Conservation (phyloP, 257 asterid species). For the Solanum microdontum region DNA sequence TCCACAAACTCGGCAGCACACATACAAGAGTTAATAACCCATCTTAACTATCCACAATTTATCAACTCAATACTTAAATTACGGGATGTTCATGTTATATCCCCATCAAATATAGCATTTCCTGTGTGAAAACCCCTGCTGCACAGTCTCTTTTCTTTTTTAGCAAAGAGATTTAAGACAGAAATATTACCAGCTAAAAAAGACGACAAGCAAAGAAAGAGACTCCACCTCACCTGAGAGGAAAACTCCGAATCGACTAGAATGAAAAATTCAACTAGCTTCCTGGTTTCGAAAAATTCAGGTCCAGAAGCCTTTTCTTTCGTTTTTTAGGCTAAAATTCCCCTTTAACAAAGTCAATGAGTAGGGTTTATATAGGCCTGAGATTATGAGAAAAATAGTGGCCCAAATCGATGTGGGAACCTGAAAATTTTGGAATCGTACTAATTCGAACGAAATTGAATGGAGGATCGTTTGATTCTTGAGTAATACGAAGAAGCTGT, state of each 20-base stretch:
- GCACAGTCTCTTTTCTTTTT: too few species aligned
- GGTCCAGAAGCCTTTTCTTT: not conserved
- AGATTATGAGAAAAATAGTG: not conserved
- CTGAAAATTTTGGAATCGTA: not conserved
- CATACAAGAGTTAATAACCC: not conserved
- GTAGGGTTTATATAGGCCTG: not conserved
- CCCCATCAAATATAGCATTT: too few species aligned
- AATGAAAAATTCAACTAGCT: not conserved
- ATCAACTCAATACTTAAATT: too few species aligned
- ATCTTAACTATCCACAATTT: too few species aligned
- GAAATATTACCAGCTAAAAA: not conserved
- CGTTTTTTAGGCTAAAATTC: too few species aligned
- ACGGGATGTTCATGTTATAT: too few species aligned
- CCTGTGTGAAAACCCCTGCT: too few species aligned
- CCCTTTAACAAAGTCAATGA: too few species aligned
- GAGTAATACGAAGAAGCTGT: too few species aligned
- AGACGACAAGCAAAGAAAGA: not conserved
- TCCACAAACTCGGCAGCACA: not conserved
- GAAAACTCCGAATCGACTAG: not conserved
- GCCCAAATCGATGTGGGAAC: not conserved
- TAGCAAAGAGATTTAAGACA: too few species aligned
- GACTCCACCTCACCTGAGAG: not conserved
- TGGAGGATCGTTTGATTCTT: not conserved
- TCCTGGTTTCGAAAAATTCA: not conserved
- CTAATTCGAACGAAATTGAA: not conserved